Evolutionary conservation across 441 rosid species (phyloP).

Genomic region (Brassica balearica): DNA sequence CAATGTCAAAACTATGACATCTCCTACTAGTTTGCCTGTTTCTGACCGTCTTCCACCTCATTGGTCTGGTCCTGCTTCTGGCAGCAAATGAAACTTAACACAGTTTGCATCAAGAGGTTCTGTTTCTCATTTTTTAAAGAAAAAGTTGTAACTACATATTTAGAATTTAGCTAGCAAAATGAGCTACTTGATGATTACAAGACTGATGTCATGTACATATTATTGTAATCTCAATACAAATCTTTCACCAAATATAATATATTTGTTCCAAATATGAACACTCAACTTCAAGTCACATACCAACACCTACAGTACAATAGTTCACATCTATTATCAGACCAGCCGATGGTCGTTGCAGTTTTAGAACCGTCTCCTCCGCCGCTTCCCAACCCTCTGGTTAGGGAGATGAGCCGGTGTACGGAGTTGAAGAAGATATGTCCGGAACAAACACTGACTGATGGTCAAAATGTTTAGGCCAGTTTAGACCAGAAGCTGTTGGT

Average conservation of each 20-base stretch:
- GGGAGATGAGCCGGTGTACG: slow-evolving; percentile 41
- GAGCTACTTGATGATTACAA: slow-evolving; percentile 19
- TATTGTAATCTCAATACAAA: slow-evolving; percentile 8
- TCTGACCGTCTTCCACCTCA: slow-evolving; percentile 58
- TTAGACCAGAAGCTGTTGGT: slow-evolving; percentile 86
- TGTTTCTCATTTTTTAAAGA: background rate
- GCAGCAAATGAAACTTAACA: slow-evolving; percentile 35
- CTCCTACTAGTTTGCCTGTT: slow-evolving; percentile 39
- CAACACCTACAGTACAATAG: slow-evolving; percentile 23
- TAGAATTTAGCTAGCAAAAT: slow-evolving; percentile 28
- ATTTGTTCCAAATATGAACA: too few relatives aligned
- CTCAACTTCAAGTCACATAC: slow-evolving; percentile 9
- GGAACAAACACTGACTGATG: slow-evolving; percentile 66
- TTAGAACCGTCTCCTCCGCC: slow-evolving; percentile 47
- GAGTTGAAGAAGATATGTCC: slow-evolving; percentile 56
- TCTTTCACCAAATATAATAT: background rate
- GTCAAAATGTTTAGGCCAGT: slow-evolving; percentile 69
- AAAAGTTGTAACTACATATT: background rate
- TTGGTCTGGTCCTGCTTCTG: slow-evolving; percentile 47
- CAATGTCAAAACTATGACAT: slow-evolving; percentile 53
- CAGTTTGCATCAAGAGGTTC: slow-evolving; percentile 10
- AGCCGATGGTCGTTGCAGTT: background rate
- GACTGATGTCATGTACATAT: slow-evolving; percentile 1
- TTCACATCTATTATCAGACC: slow-evolving; percentile 17
- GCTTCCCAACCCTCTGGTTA: slow-evolving; percentile 40